phyloP scores from a whole-genome alignment of 1,284 basidiomycete genomes.

The Neolentinus lepideus region DNA sequence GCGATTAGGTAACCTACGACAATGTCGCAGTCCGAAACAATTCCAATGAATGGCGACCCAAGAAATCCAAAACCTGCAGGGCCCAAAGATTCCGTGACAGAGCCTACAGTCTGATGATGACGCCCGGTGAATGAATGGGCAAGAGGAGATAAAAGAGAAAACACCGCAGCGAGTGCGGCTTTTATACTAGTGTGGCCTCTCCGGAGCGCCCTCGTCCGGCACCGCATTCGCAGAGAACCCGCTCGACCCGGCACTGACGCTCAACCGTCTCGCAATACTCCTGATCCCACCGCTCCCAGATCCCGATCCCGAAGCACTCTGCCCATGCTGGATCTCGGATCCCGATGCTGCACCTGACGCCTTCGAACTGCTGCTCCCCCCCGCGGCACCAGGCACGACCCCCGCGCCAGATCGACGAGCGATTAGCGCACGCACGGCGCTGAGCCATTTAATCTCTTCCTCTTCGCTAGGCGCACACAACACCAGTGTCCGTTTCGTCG shows the following conservation, averaged over 20 bases:
- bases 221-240: background rate
- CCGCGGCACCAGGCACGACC: conserved; percentile 23
- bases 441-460: conserved; percentile 98
- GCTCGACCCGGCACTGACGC: conserved; percentile 1
- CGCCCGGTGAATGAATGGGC: background rate
- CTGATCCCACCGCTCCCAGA: background rate
- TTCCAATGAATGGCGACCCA: background rate
- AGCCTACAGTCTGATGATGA: background rate
- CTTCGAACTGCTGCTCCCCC: conserved; percentile 3
- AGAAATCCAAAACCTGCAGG: background rate
- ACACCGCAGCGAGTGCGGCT: background rate
- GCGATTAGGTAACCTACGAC: background rate
- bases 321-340: conserved; percentile 1
- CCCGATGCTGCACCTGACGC: background rate
- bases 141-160: background rate
- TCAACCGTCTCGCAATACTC: conserved; percentile 1
- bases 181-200: background rate
- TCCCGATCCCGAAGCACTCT: background rate
- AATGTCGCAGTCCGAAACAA: background rate
- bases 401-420: conserved; percentile 55
- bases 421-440: conserved; percentile 87
- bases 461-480: conserved; percentile 95
- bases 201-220: conserved; percentile 2
- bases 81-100: background rate
- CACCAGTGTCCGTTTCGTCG: conserved; percentile 84